phyloP scores from a whole-genome alignment of 2,329 filamentous ascomycete species.

The Lecanicillium sp. region DNA sequence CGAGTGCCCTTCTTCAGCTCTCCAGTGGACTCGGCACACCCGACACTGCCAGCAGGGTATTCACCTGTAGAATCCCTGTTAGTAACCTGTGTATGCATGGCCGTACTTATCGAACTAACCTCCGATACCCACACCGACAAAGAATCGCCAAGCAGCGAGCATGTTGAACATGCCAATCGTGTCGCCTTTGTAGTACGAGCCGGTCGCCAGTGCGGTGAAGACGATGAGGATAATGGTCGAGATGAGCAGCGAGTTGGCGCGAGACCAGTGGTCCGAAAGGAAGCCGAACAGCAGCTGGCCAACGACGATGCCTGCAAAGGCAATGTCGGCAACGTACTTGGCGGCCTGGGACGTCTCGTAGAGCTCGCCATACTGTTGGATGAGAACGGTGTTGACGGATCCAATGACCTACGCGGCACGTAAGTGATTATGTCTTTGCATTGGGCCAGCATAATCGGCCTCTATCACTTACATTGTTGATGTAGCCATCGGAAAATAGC shows the following conservation, averaged over 20 bases:
- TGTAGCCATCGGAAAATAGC: constrained; percentile 84
- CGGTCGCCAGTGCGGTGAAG: constrained; percentile 74
- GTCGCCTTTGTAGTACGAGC: constrained; percentile 66
- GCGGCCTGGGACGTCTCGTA: constrained; percentile 64
- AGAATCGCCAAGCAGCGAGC: constrained; percentile 77
- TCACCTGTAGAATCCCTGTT: too few species aligned
- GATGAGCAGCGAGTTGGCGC: constrained; percentile 71
- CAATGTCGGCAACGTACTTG: constrained; percentile 71
- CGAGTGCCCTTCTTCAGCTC: constrained; percentile 73
- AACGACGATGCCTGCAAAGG: constrained; percentile 79
- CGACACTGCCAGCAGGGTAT: constrained; percentile 77
- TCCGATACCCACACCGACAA: constrained; percentile 74
- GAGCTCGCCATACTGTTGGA: constrained; percentile 56
- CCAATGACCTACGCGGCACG: constrained; percentile 65
- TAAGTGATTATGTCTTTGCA: too few species aligned
- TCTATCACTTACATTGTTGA: constrained; percentile 77
- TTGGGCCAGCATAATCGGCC: too few species aligned
- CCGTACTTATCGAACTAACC: constrained; percentile 29
- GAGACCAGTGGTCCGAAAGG: constrained; percentile 74
- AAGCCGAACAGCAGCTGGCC: constrained; percentile 78
- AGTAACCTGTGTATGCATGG: too few species aligned
- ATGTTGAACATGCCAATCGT: constrained; percentile 64
- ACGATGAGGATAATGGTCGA: constrained; percentile 79
- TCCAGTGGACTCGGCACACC: constrained; percentile 74
- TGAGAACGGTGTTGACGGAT: constrained; percentile 72